Conservation (phyloP, 441 rosid species). For the Croton laevigatus region DNA sequence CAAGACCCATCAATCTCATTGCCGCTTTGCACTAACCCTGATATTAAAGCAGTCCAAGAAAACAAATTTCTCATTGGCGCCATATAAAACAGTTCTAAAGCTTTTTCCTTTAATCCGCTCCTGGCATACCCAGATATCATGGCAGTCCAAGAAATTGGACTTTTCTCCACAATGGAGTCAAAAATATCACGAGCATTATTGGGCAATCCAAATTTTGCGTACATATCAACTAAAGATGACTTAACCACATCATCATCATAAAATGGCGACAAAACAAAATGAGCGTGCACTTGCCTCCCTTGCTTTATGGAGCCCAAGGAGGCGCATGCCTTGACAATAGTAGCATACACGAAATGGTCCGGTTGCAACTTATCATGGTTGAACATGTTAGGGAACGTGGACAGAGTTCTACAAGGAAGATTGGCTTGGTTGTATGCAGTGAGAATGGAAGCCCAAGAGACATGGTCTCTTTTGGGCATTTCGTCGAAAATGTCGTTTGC, state of each 20-base stretch:
- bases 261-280: conserved; percentile 41
- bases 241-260: conserved; percentile 60
- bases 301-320: conserved; percentile 41
- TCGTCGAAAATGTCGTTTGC: conserved; percentile 55
- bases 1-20: conserved; percentile 50
- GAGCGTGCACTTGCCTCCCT: conserved; percentile 73
- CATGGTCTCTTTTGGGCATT: conserved; percentile 60
- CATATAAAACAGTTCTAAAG: conserved; percentile 43
- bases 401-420: conserved; percentile 47
- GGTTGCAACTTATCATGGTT: conserved; percentile 41
- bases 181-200: conserved; percentile 46
- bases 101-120: conserved; percentile 60
- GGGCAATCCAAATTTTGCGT: conserved; percentile 57
- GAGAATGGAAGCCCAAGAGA: conserved; percentile 75
- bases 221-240: conserved; percentile 82
- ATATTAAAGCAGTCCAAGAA: conserved; percentile 76
- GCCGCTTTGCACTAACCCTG: conserved; percentile 77
- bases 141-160: conserved; percentile 63
- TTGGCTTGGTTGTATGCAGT: conserved; percentile 58
- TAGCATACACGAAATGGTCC: conserved; percentile 65
- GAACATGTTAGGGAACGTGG: conserved; percentile 38
- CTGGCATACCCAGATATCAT: conserved; percentile 67
- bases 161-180: conserved; percentile 47
- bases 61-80: conserved; percentile 53
- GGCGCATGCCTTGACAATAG: conserved; percentile 68